Base-by-base conservation (phyloP, 805 yeast genomes). In the Kodamaea restingae region DNA sequence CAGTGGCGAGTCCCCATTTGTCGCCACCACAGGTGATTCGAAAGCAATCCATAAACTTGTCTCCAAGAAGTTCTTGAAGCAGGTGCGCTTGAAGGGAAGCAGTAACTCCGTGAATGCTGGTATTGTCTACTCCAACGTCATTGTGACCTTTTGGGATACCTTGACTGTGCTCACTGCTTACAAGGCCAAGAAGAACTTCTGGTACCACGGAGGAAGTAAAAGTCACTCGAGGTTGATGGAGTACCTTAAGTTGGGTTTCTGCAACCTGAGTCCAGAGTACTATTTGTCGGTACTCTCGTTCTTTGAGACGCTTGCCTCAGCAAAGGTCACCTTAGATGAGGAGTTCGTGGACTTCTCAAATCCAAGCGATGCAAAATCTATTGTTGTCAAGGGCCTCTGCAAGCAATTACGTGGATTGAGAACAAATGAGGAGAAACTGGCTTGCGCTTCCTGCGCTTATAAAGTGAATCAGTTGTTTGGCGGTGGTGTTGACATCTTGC, bases 171-270 rank as follows among this genome's bases (percentile, higher is more conserved):
- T 81, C 18, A 67, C 75, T 1, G 44, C 44, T 11, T 58, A 55
- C 33, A 54, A 56, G n/a, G 58, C 67, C 31, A 73, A 76, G 44
- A 63, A 70, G 12, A 72, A 65, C 20, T 65, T 82, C 35, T 81
- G 87, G 81, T 58, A 67, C 3, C 44, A 54, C 4, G 74, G 71
- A 15, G 81, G 81, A 12, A 47, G 51, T 33, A 65, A 65, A 39
- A 45, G 56, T 40, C 60, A 61, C 3, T 47, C 78, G 1, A 65
- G 69, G 42, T 51, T 84, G 8, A 33, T 65, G 1, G 70, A 61
- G 0, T 71, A 80, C 45, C 47, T 84, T 15, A 61, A 61, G 9
- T 44, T 78, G 10, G 84, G 88, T 0, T 75, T 77, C 2, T 65
- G 80, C 34, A 68, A 67, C 36, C 77, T 84, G 36, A 61, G 66